Evolutionary conservation across 768 basidiomycete genomes (phyloP), one percentile per base, ranked within the genome.

Genomic region (Leccinellum luteum): DNA sequence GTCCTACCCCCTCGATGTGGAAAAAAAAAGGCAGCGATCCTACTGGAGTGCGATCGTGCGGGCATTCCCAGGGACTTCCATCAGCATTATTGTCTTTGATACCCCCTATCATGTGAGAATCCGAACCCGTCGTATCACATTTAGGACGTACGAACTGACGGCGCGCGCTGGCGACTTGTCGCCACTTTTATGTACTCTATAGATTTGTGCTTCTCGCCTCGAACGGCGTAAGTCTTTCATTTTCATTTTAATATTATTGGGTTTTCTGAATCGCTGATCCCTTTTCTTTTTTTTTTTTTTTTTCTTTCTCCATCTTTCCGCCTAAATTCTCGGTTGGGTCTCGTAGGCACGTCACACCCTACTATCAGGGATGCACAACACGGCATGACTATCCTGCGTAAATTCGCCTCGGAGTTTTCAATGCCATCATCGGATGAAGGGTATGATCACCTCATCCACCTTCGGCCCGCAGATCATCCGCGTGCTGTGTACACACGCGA

Each of bases 41-140:
- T 76, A 87, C 66, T 93, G 90, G 90, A 86, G 85, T 63, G 70
- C 80, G 60, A 89, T 92, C 59, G 89, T 87, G 14, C 79, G 75
- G 60, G 81, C 82, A 63, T 86, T 84, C 66, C 83, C 85, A 53
- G 81, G 79, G 57, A 85, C 81, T 51, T 72, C 74, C 53, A 75
- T 87, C 58, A 90, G 87, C 83, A 81, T 87, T 73, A 80, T 92
- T 73, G 84, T 88, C 61, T 90, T 91, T 63, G 85, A 90, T 68
- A 88, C 83, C 5, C 86, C 87, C 58, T 86, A 87, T 73, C 80
- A 88, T 73, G 89, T 90, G 64, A 76, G 79, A 64, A 59, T 59
- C 54, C 14, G 61, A 38, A 35, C 23, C 48, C 50, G 49, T 53
- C 19, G 19, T 38, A 38, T 38, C 35, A 30, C 25, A 50, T 50